phyloP scores from a whole-genome alignment of 345 rosid species.

The Draba incana region DNA sequence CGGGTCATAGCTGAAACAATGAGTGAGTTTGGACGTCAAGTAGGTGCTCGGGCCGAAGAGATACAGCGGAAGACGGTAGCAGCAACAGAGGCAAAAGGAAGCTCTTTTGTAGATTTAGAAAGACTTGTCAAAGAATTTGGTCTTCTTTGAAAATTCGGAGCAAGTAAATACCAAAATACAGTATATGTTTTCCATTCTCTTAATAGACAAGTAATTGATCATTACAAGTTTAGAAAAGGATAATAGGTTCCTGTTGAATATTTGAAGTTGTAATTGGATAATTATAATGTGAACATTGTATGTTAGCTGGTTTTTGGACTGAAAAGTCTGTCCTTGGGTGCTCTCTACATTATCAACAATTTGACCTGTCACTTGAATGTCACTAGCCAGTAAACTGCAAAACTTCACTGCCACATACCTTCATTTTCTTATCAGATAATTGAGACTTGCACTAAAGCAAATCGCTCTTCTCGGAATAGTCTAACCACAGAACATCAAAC shows the following conservation, averaged over 20 bases:
- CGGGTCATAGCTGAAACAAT: constrained; percentile 37
- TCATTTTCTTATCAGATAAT: background rate
- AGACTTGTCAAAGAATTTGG: constrained; percentile 13
- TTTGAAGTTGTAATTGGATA: background rate
- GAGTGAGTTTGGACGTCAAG: constrained; percentile 27
- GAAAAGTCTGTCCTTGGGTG: too few species aligned
- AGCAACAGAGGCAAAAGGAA: constrained; percentile 1
- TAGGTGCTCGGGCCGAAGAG: constrained; percentile 9
- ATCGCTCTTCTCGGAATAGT: background rate
- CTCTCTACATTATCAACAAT: too few species aligned
- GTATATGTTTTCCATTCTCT: too few species aligned
- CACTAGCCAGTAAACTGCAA: background rate
- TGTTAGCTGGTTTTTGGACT: too few species aligned
- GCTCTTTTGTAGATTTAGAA: constrained; percentile 25
- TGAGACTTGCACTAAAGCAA: background rate
- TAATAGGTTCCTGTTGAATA: background rate
- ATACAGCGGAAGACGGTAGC: background rate
- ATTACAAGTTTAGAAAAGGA: background rate
- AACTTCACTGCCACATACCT: background rate
- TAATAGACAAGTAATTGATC: too few species aligned
- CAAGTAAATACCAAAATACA: background rate
- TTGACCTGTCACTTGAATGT: too few species aligned
- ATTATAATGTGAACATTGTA: too few species aligned
- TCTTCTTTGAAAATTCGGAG: constrained; percentile 8
- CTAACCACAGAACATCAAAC: background rate